Evolutionary conservation across 768 basidiomycete genomes (phyloP).

Genomic region (Solioccasus polychromus): DNA sequence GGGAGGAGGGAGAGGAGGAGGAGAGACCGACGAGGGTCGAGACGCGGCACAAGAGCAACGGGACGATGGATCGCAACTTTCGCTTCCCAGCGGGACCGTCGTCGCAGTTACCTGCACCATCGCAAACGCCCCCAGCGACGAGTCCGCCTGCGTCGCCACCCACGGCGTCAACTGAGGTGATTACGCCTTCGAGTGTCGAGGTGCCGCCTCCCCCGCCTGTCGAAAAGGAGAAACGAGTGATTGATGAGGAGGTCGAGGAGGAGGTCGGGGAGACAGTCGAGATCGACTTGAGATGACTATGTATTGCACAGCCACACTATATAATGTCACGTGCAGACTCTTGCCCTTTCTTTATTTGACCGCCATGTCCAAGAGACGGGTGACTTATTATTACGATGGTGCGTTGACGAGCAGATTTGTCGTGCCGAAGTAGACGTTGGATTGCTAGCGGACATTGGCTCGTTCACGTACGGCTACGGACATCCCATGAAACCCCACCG

Average conservation of each 20-base stretch:
- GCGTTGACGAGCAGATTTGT: constrained; percentile 16
- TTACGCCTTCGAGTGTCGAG: constrained; percentile 65
- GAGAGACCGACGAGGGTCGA: constrained; percentile 13
- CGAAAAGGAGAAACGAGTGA: constrained; percentile 59
- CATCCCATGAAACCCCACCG: constrained; percentile 98
- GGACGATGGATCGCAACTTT: constrained; percentile 78
- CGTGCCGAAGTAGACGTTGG: not conserved
- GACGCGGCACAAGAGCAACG: constrained; percentile 47
- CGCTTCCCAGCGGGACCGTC: constrained; percentile 53
- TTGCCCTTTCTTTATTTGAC: too few relatives aligned
- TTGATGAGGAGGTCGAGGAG: constrained; percentile 59
- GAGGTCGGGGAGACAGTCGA: constrained; percentile 80
- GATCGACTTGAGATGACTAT: constrained; percentile 50
- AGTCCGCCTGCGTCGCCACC: constrained; percentile 29
- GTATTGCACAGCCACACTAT: constrained; percentile 2
- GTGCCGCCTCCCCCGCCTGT: constrained; percentile 79
- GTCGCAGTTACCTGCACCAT: constrained; percentile 9
- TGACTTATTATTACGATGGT: constrained; percentile 82
- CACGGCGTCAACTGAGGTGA: constrained; percentile 29
- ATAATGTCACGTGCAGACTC: constrained; percentile 15
- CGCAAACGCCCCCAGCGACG: constrained; percentile 22
- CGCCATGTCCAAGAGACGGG: constrained; percentile 70
- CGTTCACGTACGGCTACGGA: constrained; percentile 79
- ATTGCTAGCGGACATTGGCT: constrained; percentile 61
- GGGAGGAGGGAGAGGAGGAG: constrained; percentile 28